A percentile compares a stretch with the other conserved stretches of the same genome.
Conservation (phyloP, 305 asterid genomes). For the Fraxinus baroniana region DNA sequence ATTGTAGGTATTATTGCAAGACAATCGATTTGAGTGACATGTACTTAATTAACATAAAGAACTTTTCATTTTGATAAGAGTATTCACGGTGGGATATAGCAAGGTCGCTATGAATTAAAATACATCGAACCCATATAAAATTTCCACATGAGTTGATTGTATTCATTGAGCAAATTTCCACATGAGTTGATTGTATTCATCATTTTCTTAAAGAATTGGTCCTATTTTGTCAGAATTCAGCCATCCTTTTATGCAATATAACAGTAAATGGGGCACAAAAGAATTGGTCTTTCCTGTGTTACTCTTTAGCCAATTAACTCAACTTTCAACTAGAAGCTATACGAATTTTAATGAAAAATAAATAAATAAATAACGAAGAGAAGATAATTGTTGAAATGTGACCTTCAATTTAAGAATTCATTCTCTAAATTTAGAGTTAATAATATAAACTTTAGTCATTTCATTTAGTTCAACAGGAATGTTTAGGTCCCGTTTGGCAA, state of each 20-base stretch:
- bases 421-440: neutral
- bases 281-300: neutral
- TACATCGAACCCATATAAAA: neutral
- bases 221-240: neutral
- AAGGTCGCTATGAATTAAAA: neutral
- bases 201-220: conserved; percentile 5
- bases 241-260: neutral
- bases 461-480: neutral
- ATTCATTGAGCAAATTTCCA: neutral
- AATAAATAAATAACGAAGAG: neutral
- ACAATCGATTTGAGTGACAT: neutral
- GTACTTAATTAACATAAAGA: neutral
- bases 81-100: neutral
- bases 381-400: no score
- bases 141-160: neutral
- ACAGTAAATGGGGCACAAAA: neutral
- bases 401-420: neutral
- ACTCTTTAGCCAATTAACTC: neutral
- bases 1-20: neutral
- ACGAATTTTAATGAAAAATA: neutral
- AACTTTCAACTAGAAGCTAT: neutral
- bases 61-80: neutral
- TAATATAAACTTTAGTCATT: neutral
- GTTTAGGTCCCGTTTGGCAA: neutral
- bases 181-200: neutral